phyloP scores from a whole-genome alignment of 2,329 filamentous ascomycete genomes.

The Neoscytalidium dimidiatum region DNA sequence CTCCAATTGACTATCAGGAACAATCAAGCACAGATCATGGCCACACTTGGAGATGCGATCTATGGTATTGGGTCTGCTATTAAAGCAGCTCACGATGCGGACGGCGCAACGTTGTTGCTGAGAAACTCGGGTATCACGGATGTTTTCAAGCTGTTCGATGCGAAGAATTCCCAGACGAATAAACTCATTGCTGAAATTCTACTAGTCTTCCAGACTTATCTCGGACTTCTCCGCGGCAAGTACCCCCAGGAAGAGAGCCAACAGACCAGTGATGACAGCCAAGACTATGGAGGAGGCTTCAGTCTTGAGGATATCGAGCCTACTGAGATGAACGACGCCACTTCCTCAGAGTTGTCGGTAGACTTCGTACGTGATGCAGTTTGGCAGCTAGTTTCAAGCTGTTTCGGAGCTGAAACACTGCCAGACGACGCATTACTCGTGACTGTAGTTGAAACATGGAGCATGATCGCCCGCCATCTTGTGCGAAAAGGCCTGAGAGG shows the following conservation, averaged over 20 bases:
- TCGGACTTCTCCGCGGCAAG: conserved; percentile 23
- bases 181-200: conserved; percentile 52
- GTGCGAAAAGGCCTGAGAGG: conserved; percentile 47
- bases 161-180: conserved; percentile 46
- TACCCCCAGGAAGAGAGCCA: conserved; percentile 32
- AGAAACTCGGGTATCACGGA: conserved; percentile 46
- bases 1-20: conserved; percentile 55
- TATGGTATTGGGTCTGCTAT: conserved; percentile 53
- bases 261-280: conserved; percentile 58
- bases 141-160: conserved; percentile 55
- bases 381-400: conserved; percentile 59
- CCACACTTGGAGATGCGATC: conserved; percentile 55
- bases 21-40: conserved; percentile 61
- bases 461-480: conserved; percentile 48
- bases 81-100: conserved; percentile 40
- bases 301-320: conserved; percentile 51
- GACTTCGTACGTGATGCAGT: conserved; percentile 51
- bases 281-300: conserved; percentile 63
- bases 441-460: conserved; percentile 58
- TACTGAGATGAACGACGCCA: conserved; percentile 4
- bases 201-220: conserved; percentile 43
- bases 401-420: conserved; percentile 59
- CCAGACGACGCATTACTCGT: conserved; percentile 57
- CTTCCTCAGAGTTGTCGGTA: conserved; percentile 25
- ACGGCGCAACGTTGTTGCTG: conserved; percentile 47